These are phyloP conservation scores for Trapa incisa DNA, from an alignment of 345 rosid genomes.

Conservation along the genomic window DNA sequence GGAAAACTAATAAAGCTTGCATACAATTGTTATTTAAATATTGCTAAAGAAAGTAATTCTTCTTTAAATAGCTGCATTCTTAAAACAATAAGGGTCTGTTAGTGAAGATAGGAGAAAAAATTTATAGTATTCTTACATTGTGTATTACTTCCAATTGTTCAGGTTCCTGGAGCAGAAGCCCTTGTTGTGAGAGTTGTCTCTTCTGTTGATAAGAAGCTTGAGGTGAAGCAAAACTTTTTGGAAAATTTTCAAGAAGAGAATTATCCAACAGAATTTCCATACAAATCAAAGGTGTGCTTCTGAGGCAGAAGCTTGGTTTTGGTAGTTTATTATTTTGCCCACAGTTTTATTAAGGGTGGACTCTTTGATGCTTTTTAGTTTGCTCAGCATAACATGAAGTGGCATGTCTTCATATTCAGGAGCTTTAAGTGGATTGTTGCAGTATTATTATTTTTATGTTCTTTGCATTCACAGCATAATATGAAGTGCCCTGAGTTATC, in stretches of 20 bases:
- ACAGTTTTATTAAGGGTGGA: too few relatives aligned
- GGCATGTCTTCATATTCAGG: background rate
- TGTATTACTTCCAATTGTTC: conserved; percentile 2
- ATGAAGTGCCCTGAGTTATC: background rate
- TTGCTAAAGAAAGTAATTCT: too few relatives aligned
- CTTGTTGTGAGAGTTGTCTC: conserved; percentile 96
- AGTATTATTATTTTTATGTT: background rate
- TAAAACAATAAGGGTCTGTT: background rate
- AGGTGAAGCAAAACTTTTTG: conserved; percentile 90
- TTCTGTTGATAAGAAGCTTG: conserved; percentile 95
- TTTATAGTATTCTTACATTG: background rate
- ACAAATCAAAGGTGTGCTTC: conserved; percentile 72
- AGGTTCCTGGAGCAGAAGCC: conserved; percentile 93
- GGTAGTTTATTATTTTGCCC: background rate
- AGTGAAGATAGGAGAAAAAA: background rate
- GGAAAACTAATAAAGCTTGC: background rate
- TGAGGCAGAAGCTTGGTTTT: background rate
- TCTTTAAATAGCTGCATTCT: too few relatives aligned
- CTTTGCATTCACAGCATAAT: background rate
- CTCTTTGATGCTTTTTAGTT: background rate
- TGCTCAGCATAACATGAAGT: background rate
- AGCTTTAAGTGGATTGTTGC: background rate
- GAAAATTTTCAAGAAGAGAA: conserved; percentile 85
- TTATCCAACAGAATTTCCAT: conserved; percentile 82
- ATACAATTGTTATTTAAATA: too few relatives aligned